Evolutionary conservation across 2,329 filamentous ascomycete species (phyloP).

Genomic region (Didymella segeticola): DNA sequence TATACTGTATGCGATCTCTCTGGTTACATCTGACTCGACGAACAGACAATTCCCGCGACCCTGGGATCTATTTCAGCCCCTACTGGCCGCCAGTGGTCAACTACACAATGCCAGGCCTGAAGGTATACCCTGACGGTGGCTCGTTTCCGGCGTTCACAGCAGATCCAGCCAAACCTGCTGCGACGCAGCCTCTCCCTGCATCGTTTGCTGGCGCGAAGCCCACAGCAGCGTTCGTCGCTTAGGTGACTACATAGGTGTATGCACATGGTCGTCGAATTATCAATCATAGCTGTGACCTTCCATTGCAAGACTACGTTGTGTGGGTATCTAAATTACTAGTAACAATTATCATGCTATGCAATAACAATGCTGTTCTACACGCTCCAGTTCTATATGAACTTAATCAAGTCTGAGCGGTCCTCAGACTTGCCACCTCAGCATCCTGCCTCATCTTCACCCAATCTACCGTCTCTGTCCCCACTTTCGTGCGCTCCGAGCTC

Average conservation of each 20-base stretch:
- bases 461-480: constrained; percentile 9
- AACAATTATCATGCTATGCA: too few relatives aligned
- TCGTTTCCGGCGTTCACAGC: constrained; percentile 16
- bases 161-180: constrained; percentile 9
- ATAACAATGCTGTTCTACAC: too few relatives aligned
- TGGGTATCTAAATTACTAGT: too few relatives aligned
- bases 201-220: constrained; percentile 6
- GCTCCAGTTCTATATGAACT: too few relatives aligned
- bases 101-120: constrained; percentile 16
- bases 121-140: constrained; percentile 15
- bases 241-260: too few relatives aligned
- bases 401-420: neutral
- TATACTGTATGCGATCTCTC: too few relatives aligned
- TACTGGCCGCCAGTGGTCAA: constrained; percentile 19
- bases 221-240: constrained; percentile 2
- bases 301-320: too few relatives aligned
- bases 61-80: constrained; percentile 17
- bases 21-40: neutral
- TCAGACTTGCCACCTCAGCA: neutral
- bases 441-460: constrained; percentile 15
- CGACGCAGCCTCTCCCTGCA: constrained; percentile 16
- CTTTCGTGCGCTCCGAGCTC: constrained; percentile 11
- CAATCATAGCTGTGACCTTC: too few relatives aligned
- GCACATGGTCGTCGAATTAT: too few relatives aligned
- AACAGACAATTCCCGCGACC: constrained; percentile 8